phyloP scores from a whole-genome alignment of 2,329 filamentous ascomycete species.

The Beauveria australis region DNA sequence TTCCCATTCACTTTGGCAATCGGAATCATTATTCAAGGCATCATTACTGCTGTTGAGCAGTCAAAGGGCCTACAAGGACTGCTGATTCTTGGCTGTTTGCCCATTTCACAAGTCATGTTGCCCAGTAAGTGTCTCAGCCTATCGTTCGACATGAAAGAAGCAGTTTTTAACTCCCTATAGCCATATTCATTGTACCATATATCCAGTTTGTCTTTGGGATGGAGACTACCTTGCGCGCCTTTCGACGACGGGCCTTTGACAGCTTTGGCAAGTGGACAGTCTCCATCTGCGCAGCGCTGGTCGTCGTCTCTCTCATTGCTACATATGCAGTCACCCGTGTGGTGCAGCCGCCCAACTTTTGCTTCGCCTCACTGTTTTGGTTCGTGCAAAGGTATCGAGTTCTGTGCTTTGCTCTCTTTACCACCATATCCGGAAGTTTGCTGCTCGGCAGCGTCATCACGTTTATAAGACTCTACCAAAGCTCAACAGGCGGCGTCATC shows the following conservation, averaged over 20 bases:
- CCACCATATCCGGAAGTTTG: slow-evolving; percentile 41
- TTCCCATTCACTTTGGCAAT: slow-evolving; percentile 50
- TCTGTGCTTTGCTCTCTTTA: slow-evolving; percentile 46
- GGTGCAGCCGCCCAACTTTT: slow-evolving; percentile 47
- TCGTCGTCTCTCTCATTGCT: slow-evolving; percentile 42
- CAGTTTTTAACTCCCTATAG: slow-evolving; percentile 26
- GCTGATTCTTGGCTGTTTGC: slow-evolving; percentile 42
- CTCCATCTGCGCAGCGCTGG: slow-evolving; percentile 43
- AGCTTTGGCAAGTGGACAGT: slow-evolving; percentile 52
- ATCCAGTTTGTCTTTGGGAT: slow-evolving; percentile 58
- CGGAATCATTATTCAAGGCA: slow-evolving; percentile 50
- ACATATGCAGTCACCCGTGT: slow-evolving; percentile 53
- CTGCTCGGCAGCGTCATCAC: slow-evolving; percentile 43
- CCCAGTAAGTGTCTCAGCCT: slow-evolving; percentile 37
- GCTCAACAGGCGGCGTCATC: slow-evolving; percentile 44
- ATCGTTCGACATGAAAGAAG: background rate
- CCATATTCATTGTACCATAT: slow-evolving; percentile 58
- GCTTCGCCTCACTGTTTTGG: slow-evolving; percentile 62
- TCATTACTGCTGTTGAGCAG: slow-evolving; percentile 49
- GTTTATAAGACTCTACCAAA: slow-evolving; percentile 48
- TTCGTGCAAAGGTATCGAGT: slow-evolving; percentile 54
- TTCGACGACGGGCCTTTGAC: slow-evolving; percentile 48
- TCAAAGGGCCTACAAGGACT: slow-evolving; percentile 44
- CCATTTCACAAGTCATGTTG: slow-evolving; percentile 50
- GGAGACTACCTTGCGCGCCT: slow-evolving; percentile 49